These are phyloP conservation scores for Hemerocallis citrina DNA, from an alignment of 106 monocot genomes.

Conservation along the genomic window DNA sequence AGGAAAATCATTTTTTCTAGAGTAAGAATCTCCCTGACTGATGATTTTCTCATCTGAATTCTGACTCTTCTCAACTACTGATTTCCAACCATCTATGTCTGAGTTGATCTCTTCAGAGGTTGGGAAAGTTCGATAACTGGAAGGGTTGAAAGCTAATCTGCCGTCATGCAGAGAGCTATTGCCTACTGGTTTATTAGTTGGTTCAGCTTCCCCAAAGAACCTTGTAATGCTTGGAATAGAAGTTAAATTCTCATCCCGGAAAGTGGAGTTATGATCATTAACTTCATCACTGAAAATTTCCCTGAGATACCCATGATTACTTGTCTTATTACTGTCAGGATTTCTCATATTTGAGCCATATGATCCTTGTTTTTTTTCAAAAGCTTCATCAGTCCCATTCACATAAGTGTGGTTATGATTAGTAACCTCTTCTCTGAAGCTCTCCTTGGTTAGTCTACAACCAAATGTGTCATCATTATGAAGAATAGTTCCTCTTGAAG, in stretches of 20 bases:
- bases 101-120: slow-evolving; percentile 33
- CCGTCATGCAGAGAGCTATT: slow-evolving; percentile 14
- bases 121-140: slow-evolving; percentile 31
- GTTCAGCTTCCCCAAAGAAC: slow-evolving; percentile 18
- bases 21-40: not conserved
- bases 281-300: slow-evolving; percentile 24
- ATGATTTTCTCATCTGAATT: slow-evolving; percentile 1
- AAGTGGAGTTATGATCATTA: slow-evolving; percentile 12
- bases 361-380: slow-evolving; percentile 9
- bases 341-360: slow-evolving; percentile 12
- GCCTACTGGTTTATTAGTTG: slow-evolving; percentile 13
- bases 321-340: slow-evolving; percentile 8
- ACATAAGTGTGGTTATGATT: slow-evolving; percentile 11
- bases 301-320: slow-evolving; percentile 7
- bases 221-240: slow-evolving; percentile 1
- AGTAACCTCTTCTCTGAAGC: slow-evolving; percentile 23
- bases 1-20: slow-evolving; percentile 5
- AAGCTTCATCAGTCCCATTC: slow-evolving; percentile 3
- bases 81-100: slow-evolving; percentile 14
- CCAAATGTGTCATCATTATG: slow-evolving; percentile 7
- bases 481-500: slow-evolving; percentile 13
- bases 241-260: slow-evolving; percentile 16
- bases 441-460: slow-evolving; percentile 8
- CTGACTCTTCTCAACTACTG: slow-evolving; percentile 7
- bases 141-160: slow-evolving; percentile 10